Evolutionary conservation across 768 basidiomycete species (phyloP), one percentile per base, ranked within the genome.

Genomic region (Mycena rebaudengoi): DNA sequence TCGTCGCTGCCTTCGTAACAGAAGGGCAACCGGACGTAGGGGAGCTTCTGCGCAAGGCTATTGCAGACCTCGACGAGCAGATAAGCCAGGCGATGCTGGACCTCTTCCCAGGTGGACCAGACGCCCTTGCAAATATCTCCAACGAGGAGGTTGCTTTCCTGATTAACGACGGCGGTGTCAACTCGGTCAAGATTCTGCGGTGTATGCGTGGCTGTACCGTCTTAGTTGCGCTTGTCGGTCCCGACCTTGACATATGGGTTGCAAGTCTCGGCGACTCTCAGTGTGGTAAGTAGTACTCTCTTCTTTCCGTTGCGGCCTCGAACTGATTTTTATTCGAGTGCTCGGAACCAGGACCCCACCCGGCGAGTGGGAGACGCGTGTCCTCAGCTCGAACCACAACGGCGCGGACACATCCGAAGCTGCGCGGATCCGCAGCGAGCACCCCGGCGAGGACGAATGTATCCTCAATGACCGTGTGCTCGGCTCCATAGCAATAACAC

Each of bases 211-310:
- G 86, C 7, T 78, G 82, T 2, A 87, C 86, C 1, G 83, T 78
- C 4, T 75, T 87, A 10, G 69, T 86, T 30, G 75, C 85, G 5
- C 71, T 88, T 26, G 67, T 83, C 11, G 81, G 86, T 60, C 82
- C 85, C 5, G 43, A 58, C 14, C 73, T 75, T 23, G 82, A 85
- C 60, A 63, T 87, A 1, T 87, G 86, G 85, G 83, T 86, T 12
- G 85, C 83, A 4, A 86, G 84, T 69, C 73, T 87, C 33, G 87
- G 87, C 5, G 86, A 88, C 69, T 85, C 85, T 65, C 79, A 79
- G 66, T 85, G 84, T 60, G 79, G 86, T 85, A 60, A 54, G 79
- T 62, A n/a, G 43, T 26, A 2, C n/a, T n/a, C n/a, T n/a, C n/a
- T n/a, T n/a, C n/a, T n/a, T n/a, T n/a, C n/a, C n/a, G n/a, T n/a